phyloP scores from a whole-genome alignment of 2,329 filamentous ascomycete genomes.

The Bipolaris victoriae region DNA sequence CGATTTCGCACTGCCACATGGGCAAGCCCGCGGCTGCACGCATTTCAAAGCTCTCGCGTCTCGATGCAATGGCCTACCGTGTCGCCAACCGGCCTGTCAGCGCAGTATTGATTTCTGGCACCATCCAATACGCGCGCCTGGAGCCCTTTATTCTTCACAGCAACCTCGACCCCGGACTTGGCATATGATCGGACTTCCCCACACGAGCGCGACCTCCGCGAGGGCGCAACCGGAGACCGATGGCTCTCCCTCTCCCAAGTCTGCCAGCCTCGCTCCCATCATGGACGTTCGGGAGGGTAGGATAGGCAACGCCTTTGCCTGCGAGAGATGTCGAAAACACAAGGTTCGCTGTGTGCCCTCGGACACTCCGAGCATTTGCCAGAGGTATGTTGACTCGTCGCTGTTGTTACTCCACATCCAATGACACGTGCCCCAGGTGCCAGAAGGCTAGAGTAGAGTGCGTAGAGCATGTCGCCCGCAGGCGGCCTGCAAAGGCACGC shows the following conservation, averaged over 20 bases:
- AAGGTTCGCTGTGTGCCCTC: conserved; percentile 47
- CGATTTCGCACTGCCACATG: conserved; percentile 31
- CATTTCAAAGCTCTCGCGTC: conserved; percentile 16
- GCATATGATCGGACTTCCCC: conserved; percentile 48
- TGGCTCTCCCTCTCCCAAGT: conserved; percentile 34
- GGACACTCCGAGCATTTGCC: conserved; percentile 39
- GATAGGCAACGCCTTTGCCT: conserved; percentile 47
- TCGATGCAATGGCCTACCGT: conserved; percentile 17
- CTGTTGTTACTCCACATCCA: conserved; percentile 20
- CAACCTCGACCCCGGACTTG: conserved; percentile 35
- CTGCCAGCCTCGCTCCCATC: conserved; percentile 35
- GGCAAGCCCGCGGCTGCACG: conserved; percentile 16
- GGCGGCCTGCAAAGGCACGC: conserved; percentile 44
- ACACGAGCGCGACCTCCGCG: conserved; percentile 29
- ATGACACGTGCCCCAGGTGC: conserved; percentile 47
- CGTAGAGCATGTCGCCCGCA: conserved; percentile 46
- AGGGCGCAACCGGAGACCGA: conserved; percentile 32
- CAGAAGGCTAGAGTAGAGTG: conserved; percentile 47
- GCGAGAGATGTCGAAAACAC: conserved; percentile 47
- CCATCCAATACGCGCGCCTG: conserved; percentile 15
- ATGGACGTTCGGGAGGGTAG: conserved; percentile 47
- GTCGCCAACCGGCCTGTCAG: conserved; percentile 16
- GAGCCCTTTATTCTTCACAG: conserved; percentile 21
- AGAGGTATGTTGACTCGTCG: conserved; percentile 37
- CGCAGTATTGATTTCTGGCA: conserved; percentile 16